Percentiles rank a stretch among this genome's conserved stretches.
phyloP scores from a whole-genome alignment of 2,329 filamentous ascomycete species.

The Chaetomium strumarium region DNA sequence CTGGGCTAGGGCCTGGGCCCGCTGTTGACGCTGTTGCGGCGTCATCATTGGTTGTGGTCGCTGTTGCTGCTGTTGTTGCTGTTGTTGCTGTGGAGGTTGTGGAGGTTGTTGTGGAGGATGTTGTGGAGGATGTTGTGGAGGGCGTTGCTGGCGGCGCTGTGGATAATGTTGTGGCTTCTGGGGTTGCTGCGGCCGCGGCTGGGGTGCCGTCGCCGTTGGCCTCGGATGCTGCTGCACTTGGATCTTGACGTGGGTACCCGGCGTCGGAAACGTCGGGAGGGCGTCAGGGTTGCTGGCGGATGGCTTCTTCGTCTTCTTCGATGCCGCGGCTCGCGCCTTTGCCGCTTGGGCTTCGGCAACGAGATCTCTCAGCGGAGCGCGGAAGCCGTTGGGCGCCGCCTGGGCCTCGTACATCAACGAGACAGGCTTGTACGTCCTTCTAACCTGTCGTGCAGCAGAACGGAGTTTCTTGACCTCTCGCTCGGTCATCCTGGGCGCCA shows the following conservation, averaged over 20 bases:
- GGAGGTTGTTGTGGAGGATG: neutral
- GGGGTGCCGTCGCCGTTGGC: too few relatives aligned
- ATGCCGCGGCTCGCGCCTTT: neutral
- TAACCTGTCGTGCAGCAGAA: neutral
- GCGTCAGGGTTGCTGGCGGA: neutral
- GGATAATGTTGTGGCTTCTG: neutral
- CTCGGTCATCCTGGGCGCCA: constrained; percentile 8
- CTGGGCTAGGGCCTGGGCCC: too few relatives aligned
- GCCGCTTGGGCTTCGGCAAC: neutral
- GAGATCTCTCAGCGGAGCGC: neutral
- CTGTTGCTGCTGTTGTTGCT: neutral
- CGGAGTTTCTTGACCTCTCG: neutral
- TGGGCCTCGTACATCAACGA: constrained; percentile 10
- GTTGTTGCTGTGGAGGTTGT: neutral
- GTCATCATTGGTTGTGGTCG: too few relatives aligned
- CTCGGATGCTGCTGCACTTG: neutral
- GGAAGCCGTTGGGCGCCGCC: neutral
- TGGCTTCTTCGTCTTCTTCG: neutral
- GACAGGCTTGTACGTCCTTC: neutral
- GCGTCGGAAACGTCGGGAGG: constrained; percentile 1
- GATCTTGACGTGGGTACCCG: neutral
- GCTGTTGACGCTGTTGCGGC: too few relatives aligned
- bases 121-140: neutral
- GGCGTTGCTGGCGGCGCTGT: neutral
- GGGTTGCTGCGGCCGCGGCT: neutral